phyloP scores from a whole-genome alignment of 2,329 filamentous ascomycete species.

The Trichoderma afroharzianum region DNA sequence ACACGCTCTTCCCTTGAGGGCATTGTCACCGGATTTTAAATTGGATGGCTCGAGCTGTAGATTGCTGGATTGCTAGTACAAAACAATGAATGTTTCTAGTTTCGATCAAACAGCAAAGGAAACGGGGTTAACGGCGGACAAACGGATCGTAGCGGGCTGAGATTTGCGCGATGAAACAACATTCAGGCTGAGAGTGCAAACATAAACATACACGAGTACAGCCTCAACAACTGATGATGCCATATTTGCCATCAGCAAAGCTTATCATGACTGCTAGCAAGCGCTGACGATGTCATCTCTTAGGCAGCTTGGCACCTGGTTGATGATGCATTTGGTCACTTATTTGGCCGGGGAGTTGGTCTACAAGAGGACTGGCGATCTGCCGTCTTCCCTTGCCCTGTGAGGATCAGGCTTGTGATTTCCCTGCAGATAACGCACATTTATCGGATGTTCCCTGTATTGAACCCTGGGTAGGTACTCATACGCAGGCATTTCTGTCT shows the following conservation, averaged over 20 bases:
- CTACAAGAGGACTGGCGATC: not conserved
- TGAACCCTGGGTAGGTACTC: not conserved
- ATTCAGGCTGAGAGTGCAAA: not conserved
- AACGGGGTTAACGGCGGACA: not conserved
- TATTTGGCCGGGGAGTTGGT: not conserved
- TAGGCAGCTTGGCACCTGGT: not conserved
- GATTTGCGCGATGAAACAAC: not conserved
- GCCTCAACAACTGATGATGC: not conserved
- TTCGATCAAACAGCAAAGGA: not conserved
- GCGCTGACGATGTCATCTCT: not conserved
- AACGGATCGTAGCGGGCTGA: not conserved
- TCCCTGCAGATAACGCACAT: not conserved
- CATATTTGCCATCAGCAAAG: not conserved
- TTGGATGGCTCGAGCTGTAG: not conserved
- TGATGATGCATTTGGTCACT: not conserved
- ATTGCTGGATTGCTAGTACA: not conserved
- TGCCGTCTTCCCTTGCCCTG: not conserved
- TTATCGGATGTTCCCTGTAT: not conserved
- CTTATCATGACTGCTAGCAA: not conserved
- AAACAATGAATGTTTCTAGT: not conserved
- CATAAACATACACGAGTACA: not conserved
- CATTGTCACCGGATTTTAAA: not conserved
- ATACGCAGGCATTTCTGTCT: not conserved
- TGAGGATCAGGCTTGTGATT: not conserved
- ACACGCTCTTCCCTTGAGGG: not conserved